Base-by-base conservation (phyloP, 352 stramenopile species). In the Peronosclerospora sorghi region DNA sequence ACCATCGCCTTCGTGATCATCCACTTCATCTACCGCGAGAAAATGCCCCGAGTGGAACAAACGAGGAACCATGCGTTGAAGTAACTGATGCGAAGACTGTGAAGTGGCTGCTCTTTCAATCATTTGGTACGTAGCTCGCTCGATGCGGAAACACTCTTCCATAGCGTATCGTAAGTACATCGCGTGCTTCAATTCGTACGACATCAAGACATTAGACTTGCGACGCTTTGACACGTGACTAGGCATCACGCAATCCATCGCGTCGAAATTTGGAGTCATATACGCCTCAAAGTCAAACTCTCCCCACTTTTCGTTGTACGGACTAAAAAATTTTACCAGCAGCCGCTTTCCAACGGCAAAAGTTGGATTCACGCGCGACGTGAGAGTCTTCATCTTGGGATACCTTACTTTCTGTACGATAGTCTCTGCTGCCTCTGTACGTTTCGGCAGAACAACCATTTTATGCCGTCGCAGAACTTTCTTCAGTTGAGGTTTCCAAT, bases 261-360 rank as follows among this genome's bases (percentile, higher is more conserved):
- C 34, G 17, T 65, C 41, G 29, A 82, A 86, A 1, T 73, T 59
- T 9, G 72, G 69, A 8, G 75, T 47, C 41, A 89, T 60, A 47
- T 73, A 89, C 4, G 69, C 58, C 17, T 77, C 53, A 41, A 90
- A 68, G 40, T 86, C 62, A 35, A 87, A 81, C 51, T 90, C 78
- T 14, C 75, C 67, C 77, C 78, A 93, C 13, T 79, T 71, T 35
- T 84, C 56, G 37, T 93, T 93, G 48, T 79, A 83, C 41, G 86
- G 63, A 29, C 80, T 93, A 48, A 86, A 90, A 21, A 87, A 87
- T 46, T 93, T 93, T 23, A 93, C 45, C 13, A 89, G 40, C 13
- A 81, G 20, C 15, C 50, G 59, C 24, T 71, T 66, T 13, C 70
- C 73, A 15, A 93, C 48, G 0, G 65, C 71, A 51, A 90, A 88